A percentile compares a stretch with the other conserved stretches of the same genome.
phyloP scores from a whole-genome alignment of 2,329 filamentous ascomycete species.

The Penicillium brasilianum region DNA sequence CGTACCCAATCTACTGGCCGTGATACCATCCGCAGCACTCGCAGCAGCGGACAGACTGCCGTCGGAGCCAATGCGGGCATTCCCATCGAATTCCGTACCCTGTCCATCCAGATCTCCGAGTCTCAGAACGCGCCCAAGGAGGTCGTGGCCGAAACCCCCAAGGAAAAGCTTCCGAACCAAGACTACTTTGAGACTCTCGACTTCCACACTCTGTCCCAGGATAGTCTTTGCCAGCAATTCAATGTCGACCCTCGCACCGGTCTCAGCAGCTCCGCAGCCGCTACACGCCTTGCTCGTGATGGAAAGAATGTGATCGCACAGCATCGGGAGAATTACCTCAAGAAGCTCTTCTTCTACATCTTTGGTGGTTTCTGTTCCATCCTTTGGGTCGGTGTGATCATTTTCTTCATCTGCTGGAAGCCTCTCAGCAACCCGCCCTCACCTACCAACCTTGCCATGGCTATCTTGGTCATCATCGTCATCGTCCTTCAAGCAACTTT shows the following conservation, averaged over 20 bases:
- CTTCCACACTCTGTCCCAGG: constrained; percentile 66
- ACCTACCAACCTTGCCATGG: constrained; percentile 71
- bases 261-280: constrained; percentile 63
- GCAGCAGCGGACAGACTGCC: constrained; percentile 17
- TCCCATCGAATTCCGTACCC: constrained; percentile 46
- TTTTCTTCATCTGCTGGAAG: constrained; percentile 79
- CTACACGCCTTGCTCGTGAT: constrained; percentile 63
- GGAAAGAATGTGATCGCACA: constrained; percentile 71
- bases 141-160: constrained; percentile 14
- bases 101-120: constrained; percentile 47
- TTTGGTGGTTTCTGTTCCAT: constrained; percentile 81
- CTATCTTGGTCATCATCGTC: constrained; percentile 74
- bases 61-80: constrained; percentile 30
- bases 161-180: constrained; percentile 28
- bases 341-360: constrained; percentile 70
- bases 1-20: constrained; percentile 30
- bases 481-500: constrained; percentile 73
- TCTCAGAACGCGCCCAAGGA: constrained; percentile 42
- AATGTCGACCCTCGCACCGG: constrained; percentile 63
- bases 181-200: constrained; percentile 66
- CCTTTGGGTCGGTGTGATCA: constrained; percentile 69
- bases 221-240: constrained; percentile 65
- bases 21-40: constrained; percentile 27
- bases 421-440: constrained; percentile 74
- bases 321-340: constrained; percentile 65